Percentiles rank a stretch among this genome's conserved stretches.
Conservation (phyloP, 176 grass and related monocot species). For the Rhynchospora pubera region DNA sequence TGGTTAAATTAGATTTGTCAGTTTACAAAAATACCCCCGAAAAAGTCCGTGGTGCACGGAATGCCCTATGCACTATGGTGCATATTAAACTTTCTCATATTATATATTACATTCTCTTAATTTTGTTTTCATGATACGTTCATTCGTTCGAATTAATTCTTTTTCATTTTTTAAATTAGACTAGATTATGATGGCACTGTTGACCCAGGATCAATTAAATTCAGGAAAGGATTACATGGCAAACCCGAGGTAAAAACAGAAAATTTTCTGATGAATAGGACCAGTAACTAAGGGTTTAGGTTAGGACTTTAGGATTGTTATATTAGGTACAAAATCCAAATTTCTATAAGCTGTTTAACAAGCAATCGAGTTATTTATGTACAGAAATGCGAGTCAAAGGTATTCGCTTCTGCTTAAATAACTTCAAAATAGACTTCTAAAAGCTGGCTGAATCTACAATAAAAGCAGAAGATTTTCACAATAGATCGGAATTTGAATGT, state of each 20-base stretch:
- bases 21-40: too few relatives aligned
- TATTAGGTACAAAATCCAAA: neutral
- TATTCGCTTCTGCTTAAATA: neutral
- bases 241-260: slow-evolving; percentile 78
- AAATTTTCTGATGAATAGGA: neutral
- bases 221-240: slow-evolving; percentile 80
- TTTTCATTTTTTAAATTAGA: slow-evolving; percentile 50
- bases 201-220: slow-evolving; percentile 73
- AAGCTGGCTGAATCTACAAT: neutral
- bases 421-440: neutral
- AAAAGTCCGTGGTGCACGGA: too few relatives aligned
- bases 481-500: neutral
- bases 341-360: neutral
- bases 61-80: too few relatives aligned
- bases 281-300: neutral
- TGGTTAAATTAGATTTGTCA: too few relatives aligned
- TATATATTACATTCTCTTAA: neutral
- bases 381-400: neutral
- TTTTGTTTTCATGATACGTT: neutral
- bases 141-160: neutral
- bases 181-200: slow-evolving; percentile 64
- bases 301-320: neutral
- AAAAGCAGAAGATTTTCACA: neutral
- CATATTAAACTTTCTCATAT: too few relatives aligned
- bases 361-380: neutral